A percentile compares a stretch with the other conserved stretches of the same genome.
Evolutionary conservation across 2,329 filamentous ascomycete genomes (phyloP).

Genomic region (Aspergillus awamori): DNA sequence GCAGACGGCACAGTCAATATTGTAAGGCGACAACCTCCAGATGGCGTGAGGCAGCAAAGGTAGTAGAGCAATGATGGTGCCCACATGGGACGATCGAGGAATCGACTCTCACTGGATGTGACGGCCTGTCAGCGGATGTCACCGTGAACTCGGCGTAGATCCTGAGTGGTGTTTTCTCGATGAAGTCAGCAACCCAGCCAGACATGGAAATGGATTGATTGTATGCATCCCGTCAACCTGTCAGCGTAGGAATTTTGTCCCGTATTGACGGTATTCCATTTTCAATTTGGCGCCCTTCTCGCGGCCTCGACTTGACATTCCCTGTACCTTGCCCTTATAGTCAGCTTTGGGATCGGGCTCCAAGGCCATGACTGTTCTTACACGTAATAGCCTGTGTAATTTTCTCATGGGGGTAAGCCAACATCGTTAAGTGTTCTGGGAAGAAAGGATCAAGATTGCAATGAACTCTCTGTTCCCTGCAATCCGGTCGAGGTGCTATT

Average conservation of each 20-base stretch:
- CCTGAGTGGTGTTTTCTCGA: conserved; percentile 21
- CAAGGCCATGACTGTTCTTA: neutral
- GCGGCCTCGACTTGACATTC: conserved; percentile 4
- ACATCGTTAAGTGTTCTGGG: neutral
- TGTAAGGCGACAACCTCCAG: conserved; percentile 20
- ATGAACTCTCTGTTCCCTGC: conserved; percentile 2
- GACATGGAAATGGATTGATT: conserved; percentile 16
- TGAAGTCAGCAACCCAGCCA: conserved; percentile 17
- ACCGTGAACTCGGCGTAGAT: conserved; percentile 17
- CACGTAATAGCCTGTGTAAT: neutral
- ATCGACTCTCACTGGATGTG: conserved; percentile 19
- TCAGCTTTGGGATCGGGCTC: neutral
- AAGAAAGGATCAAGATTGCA: neutral
- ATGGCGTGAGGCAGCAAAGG: conserved; percentile 22
- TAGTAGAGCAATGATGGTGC: conserved; percentile 19
- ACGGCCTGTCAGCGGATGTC: conserved; percentile 19
- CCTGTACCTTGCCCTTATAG: conserved; percentile 1
- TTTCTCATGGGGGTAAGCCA: neutral
- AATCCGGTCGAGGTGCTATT: conserved; percentile 7
- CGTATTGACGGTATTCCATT: conserved; percentile 3
- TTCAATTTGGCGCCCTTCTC: neutral
- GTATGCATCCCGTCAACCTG: conserved; percentile 19
- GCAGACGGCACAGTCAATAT: conserved; percentile 13
- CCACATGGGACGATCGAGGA: conserved; percentile 18
- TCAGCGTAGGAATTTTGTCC: conserved; percentile 16